Evolutionary conservation across 2,329 filamentous ascomycete genomes (phyloP).

Genomic region (Cephalotrichum gorgonifer): DNA sequence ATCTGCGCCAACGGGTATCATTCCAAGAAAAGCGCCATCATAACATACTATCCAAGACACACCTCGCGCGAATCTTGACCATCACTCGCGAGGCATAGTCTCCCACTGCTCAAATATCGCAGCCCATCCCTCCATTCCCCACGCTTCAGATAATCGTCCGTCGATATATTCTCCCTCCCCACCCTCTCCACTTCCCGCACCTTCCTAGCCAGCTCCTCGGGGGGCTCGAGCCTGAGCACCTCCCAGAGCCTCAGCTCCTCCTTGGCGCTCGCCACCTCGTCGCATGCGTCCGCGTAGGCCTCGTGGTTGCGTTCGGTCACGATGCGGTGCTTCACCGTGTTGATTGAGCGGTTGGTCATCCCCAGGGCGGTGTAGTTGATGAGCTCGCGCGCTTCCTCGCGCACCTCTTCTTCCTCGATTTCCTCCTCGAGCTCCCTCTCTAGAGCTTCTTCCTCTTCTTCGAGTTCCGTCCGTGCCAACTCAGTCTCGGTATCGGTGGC

Average conservation of each 20-base stretch:
- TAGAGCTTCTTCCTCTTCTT: constrained; percentile 5
- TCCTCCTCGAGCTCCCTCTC: constrained; percentile 9
- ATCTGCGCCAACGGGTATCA: too few relatives aligned
- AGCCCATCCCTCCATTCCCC: constrained; percentile 27
- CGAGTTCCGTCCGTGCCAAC: constrained; percentile 8
- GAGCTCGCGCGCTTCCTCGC: constrained; percentile 30
- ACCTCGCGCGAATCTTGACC: neutral
- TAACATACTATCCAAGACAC: too few relatives aligned
- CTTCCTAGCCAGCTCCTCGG: neutral
- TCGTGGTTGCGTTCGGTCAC: constrained; percentile 30
- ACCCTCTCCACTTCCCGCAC: neutral
- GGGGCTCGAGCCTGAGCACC: constrained; percentile 2
- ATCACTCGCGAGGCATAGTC: constrained; percentile 4
- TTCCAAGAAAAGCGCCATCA: too few relatives aligned
- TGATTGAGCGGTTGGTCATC: constrained; percentile 23
- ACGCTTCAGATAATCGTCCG: constrained; percentile 15
- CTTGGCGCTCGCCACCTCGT: constrained; percentile 25
- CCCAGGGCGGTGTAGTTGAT: constrained; percentile 28
- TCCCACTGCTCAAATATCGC: constrained; percentile 32
- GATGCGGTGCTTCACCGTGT: constrained; percentile 26
- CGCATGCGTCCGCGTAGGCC: constrained; percentile 29
- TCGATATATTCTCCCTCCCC: neutral
- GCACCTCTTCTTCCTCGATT: constrained; percentile 20
- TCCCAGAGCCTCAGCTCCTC: constrained; percentile 37
- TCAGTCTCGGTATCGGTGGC: neutral